A percentile compares a stretch with the other conserved stretches of the same genome.
Evolutionary conservation across 805 yeast species (phyloP).

Genomic region (Wickerhamiella cacticola): DNA sequence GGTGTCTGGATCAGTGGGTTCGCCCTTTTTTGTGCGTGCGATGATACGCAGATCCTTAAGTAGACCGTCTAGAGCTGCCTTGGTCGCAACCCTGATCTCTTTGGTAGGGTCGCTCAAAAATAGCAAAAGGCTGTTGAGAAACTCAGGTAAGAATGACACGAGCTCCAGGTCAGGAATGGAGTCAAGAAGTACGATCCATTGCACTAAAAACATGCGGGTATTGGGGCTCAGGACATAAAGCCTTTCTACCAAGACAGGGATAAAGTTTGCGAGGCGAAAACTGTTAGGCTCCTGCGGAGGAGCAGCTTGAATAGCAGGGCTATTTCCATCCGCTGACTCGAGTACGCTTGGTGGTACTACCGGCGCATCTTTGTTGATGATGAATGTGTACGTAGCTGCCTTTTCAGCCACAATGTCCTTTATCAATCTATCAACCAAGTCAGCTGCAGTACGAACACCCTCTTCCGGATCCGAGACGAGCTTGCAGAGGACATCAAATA

Average conservation of each 20-base stretch:
- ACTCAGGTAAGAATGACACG: constrained; percentile 76
- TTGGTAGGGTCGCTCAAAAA: constrained; percentile 73
- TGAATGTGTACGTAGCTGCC: constrained; percentile 74
- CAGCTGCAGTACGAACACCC: constrained; percentile 91
- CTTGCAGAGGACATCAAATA: constrained; percentile 83
- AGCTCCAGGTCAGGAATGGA: constrained; percentile 86
- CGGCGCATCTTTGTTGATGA: constrained; percentile 40
- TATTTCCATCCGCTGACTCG: constrained; percentile 36
- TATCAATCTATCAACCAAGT: constrained; percentile 73
- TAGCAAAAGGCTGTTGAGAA: constrained; percentile 68
- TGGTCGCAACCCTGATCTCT: constrained; percentile 80
- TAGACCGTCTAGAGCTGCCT: constrained; percentile 58
- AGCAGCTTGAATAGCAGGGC: constrained; percentile 26
- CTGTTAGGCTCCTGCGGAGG: constrained; percentile 42
- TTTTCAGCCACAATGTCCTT: constrained; percentile 93
- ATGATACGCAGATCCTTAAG: constrained; percentile 70
- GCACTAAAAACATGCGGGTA: constrained; percentile 79
- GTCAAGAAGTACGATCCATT: constrained; percentile 87
- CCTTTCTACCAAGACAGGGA: constrained; percentile 82
- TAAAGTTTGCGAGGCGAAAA: constrained; percentile 73
- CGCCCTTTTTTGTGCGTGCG: constrained; percentile 29
- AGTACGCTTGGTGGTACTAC: constrained; percentile 46
- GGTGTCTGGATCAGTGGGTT: constrained; percentile 6
- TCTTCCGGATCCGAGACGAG: constrained; percentile 83
- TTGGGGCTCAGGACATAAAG: constrained; percentile 88